Evolutionary conservation across 1,284 basidiomycete genomes (phyloP), one percentile per base, ranked within the genome.

Genomic region (Rhodotorula sp.): DNA sequence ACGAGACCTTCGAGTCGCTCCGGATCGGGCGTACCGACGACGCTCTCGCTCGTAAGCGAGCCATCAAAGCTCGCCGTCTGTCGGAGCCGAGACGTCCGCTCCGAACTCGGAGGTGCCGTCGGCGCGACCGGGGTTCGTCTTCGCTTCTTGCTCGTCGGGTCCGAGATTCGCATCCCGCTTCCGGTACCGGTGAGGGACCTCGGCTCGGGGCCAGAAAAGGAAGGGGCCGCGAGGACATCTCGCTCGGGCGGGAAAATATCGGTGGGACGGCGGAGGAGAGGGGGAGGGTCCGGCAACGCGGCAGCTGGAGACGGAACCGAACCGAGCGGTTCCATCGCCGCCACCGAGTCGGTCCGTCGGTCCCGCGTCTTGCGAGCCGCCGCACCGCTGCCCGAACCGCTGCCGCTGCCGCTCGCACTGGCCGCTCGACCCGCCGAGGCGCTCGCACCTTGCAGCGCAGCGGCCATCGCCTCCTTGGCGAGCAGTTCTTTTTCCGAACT

Each of bases 191-290:
- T 72, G 8, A 58, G 59, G 2, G 66, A 69, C 5, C 43, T 31
- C 2, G 73, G 70, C 54, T 75, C 73, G 55, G 59, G 45, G 10
- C 70, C 70, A 16, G 73, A 72, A 43, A 66, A 68, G 6, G 70
- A 72, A 14, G 73, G 68, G 0, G 70, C 71, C 6, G 73, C 73
- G 61, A 75, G 70, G 12, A 70, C 54, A 31, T 66, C 66, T 43
- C 68, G 70, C 49, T 75, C 73, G 61, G 65, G 63, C 4, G 67
- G 69, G 56, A 70, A 70, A 21, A 64, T 38, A 45, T 68, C 69
- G 49, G 67, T 60, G 0, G 69, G 68, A 2, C 64, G 67, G 7
- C 72, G 69, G 2, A 74, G 67, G 55, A 69, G 38, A 6, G 69
- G 56, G 1, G 72, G 67, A 3, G 69, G 72, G n/a, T 73, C 64